These are phyloP conservation scores for Cornus kousa DNA, from an alignment of 148 eudicot species.

Conservation along the genomic window DNA sequence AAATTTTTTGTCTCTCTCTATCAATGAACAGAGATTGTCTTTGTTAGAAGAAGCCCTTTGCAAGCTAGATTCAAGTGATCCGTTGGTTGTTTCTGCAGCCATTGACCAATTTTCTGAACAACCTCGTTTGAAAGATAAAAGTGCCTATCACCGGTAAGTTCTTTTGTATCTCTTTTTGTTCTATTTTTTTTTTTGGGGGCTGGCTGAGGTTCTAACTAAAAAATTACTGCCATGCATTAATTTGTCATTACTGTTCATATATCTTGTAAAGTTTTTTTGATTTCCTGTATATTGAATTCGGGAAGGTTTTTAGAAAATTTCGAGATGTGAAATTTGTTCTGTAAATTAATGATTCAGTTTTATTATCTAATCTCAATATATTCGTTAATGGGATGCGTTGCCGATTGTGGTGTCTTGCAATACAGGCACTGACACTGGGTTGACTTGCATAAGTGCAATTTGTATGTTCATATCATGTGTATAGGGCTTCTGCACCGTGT, in stretches of 20 bases:
- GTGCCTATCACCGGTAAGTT: constrained; percentile 62
- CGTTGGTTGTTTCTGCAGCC: constrained; percentile 36
- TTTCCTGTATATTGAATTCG: not conserved
- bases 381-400: too few species aligned
- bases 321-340: not conserved
- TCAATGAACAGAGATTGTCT: constrained; percentile 52
- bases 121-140: constrained; percentile 69
- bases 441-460: too few species aligned
- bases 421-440: too few species aligned
- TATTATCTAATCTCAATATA: too few species aligned
- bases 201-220: not conserved
- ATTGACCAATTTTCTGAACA: constrained; percentile 49
- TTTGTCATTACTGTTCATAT: not conserved
- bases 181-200: not conserved
- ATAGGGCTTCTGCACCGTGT: too few species aligned
- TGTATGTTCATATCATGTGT: too few species aligned
- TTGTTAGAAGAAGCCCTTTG: constrained; percentile 61
- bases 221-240: not conserved
- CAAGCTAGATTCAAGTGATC: constrained; percentile 47
- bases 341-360: too few species aligned
- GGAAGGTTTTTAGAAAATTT: not conserved
- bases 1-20: constrained; percentile 4
- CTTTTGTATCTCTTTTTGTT: not conserved
- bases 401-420: too few species aligned
- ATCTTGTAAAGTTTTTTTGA: not conserved